Evolutionary conservation across 140 eudicot species (phyloP).

Genomic region (Ambrosia hybrid): DNA sequence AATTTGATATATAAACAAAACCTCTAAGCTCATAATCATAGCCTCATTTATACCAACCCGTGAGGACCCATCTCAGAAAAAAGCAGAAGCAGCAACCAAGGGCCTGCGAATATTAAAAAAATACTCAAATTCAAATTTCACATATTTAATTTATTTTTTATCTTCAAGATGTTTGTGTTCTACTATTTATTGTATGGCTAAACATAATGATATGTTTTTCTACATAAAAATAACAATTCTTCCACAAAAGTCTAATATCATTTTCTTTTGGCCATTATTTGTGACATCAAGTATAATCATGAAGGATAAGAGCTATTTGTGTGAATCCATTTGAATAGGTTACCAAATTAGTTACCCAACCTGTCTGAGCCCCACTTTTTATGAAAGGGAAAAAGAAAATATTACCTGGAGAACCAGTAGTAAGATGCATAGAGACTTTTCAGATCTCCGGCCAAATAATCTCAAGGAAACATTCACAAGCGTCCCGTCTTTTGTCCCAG

Average conservation of each 20-base stretch:
- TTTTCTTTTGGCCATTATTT: no score
- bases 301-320: no score
- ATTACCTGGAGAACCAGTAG: constrained; percentile 78
- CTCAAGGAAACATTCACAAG: constrained; percentile 80
- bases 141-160: neutral
- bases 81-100: constrained; percentile 84
- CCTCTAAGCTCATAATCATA: neutral
- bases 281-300: no score
- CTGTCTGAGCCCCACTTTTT: no score
- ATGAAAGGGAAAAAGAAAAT: no score
- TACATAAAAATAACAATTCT: no score
- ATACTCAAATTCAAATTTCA: neutral
- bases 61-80: constrained; percentile 79
- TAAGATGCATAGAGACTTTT: constrained; percentile 76
- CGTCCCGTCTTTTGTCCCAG: constrained; percentile 94
- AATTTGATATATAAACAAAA: neutral
- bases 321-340: no score
- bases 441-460: constrained; percentile 73
- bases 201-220: no score
- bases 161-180: neutral
- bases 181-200: no score
- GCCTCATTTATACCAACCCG: constrained; percentile 91
- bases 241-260: no score
- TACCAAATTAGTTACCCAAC: no score
- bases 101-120: constrained; percentile 47